phyloP scores from a whole-genome alignment of 129 eudicot genomes.

The Flaveria ramosissima region DNA sequence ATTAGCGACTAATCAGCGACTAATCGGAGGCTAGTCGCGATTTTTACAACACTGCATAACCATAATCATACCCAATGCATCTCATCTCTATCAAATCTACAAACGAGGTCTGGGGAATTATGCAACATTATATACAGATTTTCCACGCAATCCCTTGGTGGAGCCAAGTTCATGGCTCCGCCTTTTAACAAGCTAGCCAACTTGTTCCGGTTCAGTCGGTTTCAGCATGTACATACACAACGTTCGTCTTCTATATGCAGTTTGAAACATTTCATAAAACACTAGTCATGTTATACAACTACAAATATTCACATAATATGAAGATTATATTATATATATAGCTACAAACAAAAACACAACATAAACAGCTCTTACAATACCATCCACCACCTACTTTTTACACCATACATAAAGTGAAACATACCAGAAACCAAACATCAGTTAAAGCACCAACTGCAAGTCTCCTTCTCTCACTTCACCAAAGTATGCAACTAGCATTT shows the following conservation, averaged over 20 bases:
- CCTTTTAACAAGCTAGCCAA: no score
- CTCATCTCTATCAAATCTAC: no score
- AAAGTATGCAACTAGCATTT: conserved; percentile 9
- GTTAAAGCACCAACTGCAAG: conserved; percentile 2
- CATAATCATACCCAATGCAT: no score
- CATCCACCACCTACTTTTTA: conserved; percentile 32
- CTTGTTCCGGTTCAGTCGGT: no score
- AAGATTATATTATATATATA: conserved; percentile 30
- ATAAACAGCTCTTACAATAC: conserved; percentile 40
- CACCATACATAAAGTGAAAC: conserved; percentile 25
- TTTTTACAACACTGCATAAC: no score
- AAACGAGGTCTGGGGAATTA: no score
- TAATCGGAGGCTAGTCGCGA: no score
- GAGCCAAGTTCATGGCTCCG: no score
- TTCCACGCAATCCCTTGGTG: no score
- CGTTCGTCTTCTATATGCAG: neutral
- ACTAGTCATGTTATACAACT: conserved; percentile 33
- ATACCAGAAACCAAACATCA: conserved; percentile 29
- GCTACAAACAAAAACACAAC: conserved; percentile 37
- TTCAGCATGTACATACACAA: no score
- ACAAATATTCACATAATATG: conserved; percentile 55
- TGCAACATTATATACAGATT: no score
- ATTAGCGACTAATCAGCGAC: no score
- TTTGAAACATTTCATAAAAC: neutral
- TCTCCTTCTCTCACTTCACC: conserved; percentile 15